Base-by-base conservation (phyloP, 2,329 filamentous ascomycete species). In the Alternaria novae-zelandiae region DNA sequence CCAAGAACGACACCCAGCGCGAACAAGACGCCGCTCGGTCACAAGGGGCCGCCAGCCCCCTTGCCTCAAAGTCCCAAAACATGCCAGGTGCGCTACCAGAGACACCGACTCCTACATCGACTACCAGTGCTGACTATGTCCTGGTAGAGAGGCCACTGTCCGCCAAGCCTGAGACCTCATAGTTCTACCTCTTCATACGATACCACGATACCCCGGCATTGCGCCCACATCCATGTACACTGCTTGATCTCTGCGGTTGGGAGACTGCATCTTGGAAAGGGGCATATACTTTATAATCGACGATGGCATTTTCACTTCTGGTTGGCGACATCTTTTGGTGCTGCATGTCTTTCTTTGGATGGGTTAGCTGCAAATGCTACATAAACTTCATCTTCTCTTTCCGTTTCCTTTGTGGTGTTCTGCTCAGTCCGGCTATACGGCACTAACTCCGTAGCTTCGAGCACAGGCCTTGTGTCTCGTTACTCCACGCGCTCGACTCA, bases 111-210 rank as follows among this genome's bases (percentile, higher is more conserved):
- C 72, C 75, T 50, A 65, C 70, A 54, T 78, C 76, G 68, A 66
- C 73, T 57, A 71, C 65, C 69, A 74, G 75, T 72, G 65, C 74
- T 71, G 77, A 79, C 65, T 79, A 78, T 68, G 74, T 79, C 63
- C 66, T 78, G 56, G 77, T 79, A 76, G 76, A 79, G 66, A 71
- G 74, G 59, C 74, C 76, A 41, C 68, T 32, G 45, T 73, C 69
- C 17, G 61, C 70, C 44, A 69, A 72, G 65, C 60, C 66, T 43
- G 65, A 70, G 47, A 60, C 63, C 30, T 59, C 67, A 53, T 70
- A 64, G 50, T 43, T 54, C 36, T 32, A 21, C 25, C 28, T 49
- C 50, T 63, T 53, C 44, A 57, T 57, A 65, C 57, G 54, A 56
- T 56, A 66, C 60, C 59, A 61, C 54, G 59, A 58, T 58, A 64